Base-by-base conservation (phyloP, 31 red algal genomes). In the Porphyra umbilicalis region DNA sequence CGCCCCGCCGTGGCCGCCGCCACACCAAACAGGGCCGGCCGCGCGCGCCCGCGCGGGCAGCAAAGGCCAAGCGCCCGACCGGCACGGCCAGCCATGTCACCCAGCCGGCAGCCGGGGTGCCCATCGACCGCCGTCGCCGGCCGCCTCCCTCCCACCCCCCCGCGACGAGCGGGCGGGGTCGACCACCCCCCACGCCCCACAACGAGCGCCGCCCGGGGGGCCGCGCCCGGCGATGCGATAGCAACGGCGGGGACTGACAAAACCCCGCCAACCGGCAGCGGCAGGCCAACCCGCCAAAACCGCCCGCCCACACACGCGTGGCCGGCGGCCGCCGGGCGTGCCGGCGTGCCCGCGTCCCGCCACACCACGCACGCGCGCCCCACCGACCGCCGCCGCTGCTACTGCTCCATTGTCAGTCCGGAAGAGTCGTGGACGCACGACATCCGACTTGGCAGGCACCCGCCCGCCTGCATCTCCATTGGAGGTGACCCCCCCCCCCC, bases 381-480 rank as follows among this genome's bases (percentile, higher is more conserved):
- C 25, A 18, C 57, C 25, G 57, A 29, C 6, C 14, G 6, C 25
- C 25, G 25, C 57, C 57, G 4, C 57, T n/a, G n/a, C n/a, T n/a
- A n/a, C n/a, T n/a, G n/a, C n/a, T n/a, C 57, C 57, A 71, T 71
- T 71, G 57, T 71, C 57, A 71, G 57, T 71, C 57, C 57, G 57
- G 8, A 29, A 29, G 57, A 18, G 57, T 29, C 57, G 57, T 71
- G 57, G 57, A 71, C 57, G 57, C 57, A 71, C 57, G 57, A 71
- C 57, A 71, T 71, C 57, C 38, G 38, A 39, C 38, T 9, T 6
- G 38, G 7, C 38, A 39, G 9, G 7, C 57, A 16, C 42, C 42
- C 42, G 42, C 42, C 42, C 42, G 42, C 42, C 42, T 16, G 42
- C 44, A 7, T 13, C 44, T 20, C 44, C 13, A 71, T 18, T 18